phyloP scores from a whole-genome alignment of 805 yeast species.

The Huiozyma sinensis region DNA sequence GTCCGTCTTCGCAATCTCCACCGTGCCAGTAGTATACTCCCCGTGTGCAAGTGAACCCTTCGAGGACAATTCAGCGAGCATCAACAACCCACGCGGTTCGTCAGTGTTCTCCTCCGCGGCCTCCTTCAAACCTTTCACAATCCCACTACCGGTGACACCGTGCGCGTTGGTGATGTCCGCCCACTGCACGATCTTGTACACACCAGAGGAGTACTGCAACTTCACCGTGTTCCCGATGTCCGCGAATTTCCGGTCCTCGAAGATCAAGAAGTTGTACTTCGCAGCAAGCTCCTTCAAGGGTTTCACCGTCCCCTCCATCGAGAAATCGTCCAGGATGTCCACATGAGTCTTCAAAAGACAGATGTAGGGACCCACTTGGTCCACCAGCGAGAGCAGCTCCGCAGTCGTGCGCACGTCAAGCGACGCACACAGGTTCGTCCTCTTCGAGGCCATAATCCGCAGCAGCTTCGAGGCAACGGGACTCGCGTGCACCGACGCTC shows the following conservation, averaged over 20 bases:
- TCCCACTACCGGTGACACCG: slow-evolving; percentile 92
- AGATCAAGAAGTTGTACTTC: slow-evolving; percentile 81
- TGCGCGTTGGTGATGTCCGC: slow-evolving; percentile 96
- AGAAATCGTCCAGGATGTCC: slow-evolving; percentile 84
- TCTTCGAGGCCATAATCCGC: slow-evolving; percentile 61
- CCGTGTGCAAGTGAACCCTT: slow-evolving; percentile 92
- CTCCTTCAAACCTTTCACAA: slow-evolving; percentile 76
- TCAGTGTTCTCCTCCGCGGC: slow-evolving; percentile 56
- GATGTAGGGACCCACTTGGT: slow-evolving; percentile 79
- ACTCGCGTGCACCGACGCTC: slow-evolving; percentile 64
- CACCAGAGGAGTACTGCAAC: slow-evolving; percentile 85
- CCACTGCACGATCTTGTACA: slow-evolving; percentile 84
- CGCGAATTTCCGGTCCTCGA: slow-evolving; percentile 96
- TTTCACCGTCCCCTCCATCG: slow-evolving; percentile 63
- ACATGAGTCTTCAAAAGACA: slow-evolving; percentile 91
- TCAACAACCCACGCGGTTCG: slow-evolving; percentile 81
- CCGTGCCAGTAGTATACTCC: slow-evolving; percentile 76
- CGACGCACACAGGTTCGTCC: slow-evolving; percentile 89
- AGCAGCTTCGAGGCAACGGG: slow-evolving; percentile 72
- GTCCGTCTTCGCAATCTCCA: slow-evolving; percentile 81
- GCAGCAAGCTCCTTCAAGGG: slow-evolving; percentile 65
- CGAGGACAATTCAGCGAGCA: slow-evolving; percentile 93
- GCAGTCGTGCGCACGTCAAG: slow-evolving; percentile 75
- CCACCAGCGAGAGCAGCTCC: slow-evolving; percentile 64
- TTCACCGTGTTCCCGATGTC: slow-evolving; percentile 97